Conservation (phyloP, 2,329 filamentous ascomycete genomes). For the Capronia epimyces region DNA sequence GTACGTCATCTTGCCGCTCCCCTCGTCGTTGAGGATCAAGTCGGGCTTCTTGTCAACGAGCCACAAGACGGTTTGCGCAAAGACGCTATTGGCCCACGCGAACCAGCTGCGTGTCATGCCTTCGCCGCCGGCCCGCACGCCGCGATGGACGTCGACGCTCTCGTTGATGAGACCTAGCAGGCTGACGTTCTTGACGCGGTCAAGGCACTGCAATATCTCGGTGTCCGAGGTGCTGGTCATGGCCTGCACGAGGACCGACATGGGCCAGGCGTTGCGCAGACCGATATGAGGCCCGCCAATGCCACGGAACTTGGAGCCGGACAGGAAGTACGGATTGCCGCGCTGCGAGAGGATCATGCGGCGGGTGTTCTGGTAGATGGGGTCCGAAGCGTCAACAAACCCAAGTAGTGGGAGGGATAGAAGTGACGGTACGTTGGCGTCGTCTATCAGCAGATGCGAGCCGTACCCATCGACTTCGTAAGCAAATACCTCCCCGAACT, state of each 20-base stretch:
- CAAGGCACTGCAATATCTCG: constrained; percentile 71
- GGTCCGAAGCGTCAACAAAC: constrained; percentile 55
- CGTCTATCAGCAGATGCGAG: constrained; percentile 58
- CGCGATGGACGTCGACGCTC: constrained; percentile 74
- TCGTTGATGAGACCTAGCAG: constrained; percentile 82
- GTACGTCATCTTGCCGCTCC: constrained; percentile 44
- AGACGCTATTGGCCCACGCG: constrained; percentile 96
- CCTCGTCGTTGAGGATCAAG: constrained; percentile 65
- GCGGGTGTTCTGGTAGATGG: constrained; percentile 80
- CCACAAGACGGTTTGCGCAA: constrained; percentile 86
- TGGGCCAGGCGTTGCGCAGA: constrained; percentile 88
- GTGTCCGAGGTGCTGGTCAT: constrained; percentile 70
- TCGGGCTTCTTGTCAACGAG: constrained; percentile 83
- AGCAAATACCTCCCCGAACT: constrained; percentile 57
- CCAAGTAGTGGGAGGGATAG: constrained; percentile 52
- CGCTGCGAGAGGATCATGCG: constrained; percentile 68
- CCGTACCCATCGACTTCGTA: constrained; percentile 63
- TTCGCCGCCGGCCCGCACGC: constrained; percentile 33
- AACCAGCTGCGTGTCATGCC: constrained; percentile 91
- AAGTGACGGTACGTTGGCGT: constrained; percentile 60
- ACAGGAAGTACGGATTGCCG: constrained; percentile 85
- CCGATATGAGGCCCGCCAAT: constrained; percentile 83
- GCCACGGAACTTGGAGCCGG: constrained; percentile 70
- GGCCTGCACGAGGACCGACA: constrained; percentile 86
- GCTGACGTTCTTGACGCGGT: constrained; percentile 68